Evolutionary conservation across 306 rosid species (phyloP), one percentile per base, ranked within the genome.

Genomic region (Vicia faba): DNA sequence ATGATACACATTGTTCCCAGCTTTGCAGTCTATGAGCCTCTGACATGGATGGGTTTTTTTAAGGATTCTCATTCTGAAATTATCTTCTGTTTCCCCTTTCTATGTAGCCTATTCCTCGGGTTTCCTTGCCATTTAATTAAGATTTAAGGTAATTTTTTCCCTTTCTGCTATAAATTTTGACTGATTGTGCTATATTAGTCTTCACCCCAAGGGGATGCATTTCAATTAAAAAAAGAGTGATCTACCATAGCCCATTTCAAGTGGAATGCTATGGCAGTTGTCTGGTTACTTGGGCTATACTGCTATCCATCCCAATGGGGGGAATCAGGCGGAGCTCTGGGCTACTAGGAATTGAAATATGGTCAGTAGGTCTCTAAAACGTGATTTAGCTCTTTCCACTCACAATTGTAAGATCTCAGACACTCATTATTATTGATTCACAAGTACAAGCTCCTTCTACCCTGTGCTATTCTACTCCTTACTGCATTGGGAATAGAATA

Each of bases 61-160:
- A 40, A 10, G 64, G 58, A 68, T 78, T 16, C 13, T 73, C 18
- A 9, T 73, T 12, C 19, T 16, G 7, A 25, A 55, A 10, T 28
- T 53, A 63, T 63, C 61, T 48, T 16, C 49, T 14, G 45, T 54
- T 66, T 45, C 2, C 64, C 11, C 36, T 72, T 56, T 79, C 69
- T 68, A 7, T 59, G 28, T 59, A 33, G 45, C 26, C 64, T 59
- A 36, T 31, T 15, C 44, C 43, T 33, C 8, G 4, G 26, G 16
- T 29, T 57, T 57, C 23, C 23, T 57, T 57, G 23, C 23, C 41
- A 29, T 57, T 29, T 29, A 29, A 29, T 29, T 57, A 57, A 14
- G 41, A n/a, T 15, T 13, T 28, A 11, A 57, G 63, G 41, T n/a
- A 57, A n/a, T 14, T n/a, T 5, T 3, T 7, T 5, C 43, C 25